Base-by-base conservation (phyloP, 768 basidiomycete genomes). In the Rhodotorula babjevae region DNA sequence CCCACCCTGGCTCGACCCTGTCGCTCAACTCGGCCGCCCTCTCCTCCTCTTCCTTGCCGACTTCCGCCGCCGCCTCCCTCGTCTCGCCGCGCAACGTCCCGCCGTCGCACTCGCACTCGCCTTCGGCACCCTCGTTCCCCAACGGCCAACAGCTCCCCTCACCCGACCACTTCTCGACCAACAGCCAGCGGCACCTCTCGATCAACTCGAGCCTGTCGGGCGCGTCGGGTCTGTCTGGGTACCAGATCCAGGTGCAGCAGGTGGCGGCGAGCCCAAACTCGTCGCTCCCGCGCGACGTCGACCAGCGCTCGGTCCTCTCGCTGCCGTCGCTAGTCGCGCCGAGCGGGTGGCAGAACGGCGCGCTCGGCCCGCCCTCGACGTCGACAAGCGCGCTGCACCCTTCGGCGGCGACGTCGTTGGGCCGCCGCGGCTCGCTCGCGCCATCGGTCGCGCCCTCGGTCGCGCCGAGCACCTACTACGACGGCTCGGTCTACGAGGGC, bases 401-500 rank as follows among this genome's bases (percentile, higher is more conserved):
- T 1, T 52, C 60, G 33, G 56, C 33, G 44, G 69, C 44, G 44
- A 27, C 42, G 53, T 10, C n/a, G 60, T 10, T 29, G 60, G 60
- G 44, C 9, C 68, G 77, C 16, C 65, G 74, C 25, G 63, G 65
- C 11, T 65, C 75, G 19, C 55, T 75, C 15, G 63, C n/a, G 15
- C 33, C 49, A 1, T 69, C 74, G 5, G 42, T 71, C 64, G 70
- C 74, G 2, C 68, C 67, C 21, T 75, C 74, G 2, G 31, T 67
- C 49, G 75, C 76, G 9, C 68, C 78, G 31, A 78, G 80, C 53
- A 79, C 80, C 11, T 73, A 77, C 49, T 80, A 79, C 69, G 80
- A 81, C 65, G 80, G 80, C 1, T 80, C 80, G 18, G 75, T 80
- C 59, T 81, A 71, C 69, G 80, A 81, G 64, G 80, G 80, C 27